Base-by-base conservation (phyloP, 371 early-diverging fungal genomes). In the Basidiobolus heterosporus region DNA sequence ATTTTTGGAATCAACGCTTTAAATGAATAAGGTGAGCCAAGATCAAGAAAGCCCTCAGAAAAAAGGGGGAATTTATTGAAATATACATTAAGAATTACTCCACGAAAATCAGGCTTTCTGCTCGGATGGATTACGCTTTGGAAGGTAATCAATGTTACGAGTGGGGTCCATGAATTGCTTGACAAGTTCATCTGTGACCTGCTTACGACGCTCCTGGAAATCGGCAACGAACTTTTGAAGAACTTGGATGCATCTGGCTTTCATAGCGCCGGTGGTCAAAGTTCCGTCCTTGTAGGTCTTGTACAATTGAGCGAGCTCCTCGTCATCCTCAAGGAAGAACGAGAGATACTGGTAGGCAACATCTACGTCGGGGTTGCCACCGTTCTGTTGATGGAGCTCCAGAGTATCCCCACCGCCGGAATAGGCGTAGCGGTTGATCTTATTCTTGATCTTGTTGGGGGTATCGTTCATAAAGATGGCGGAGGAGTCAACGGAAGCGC, bases 351-450 rank as follows among this genome's bases (percentile, higher is more conserved):
- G 96, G 75, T 81, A 99, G 9, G 91, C 60, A 7, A 98, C 91
- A 66, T 99, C 99, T 8, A 96, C 89, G 36, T 91, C 94, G n/a
- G 90, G 80, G 61, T 98, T 79, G 44, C 98, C 98, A 38, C 99
- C 99, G 42, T 75, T 63, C 51, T 74, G 58, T 52, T 72, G 65
- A 62, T 98, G 99, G 56, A 87, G 74, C 60, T 95, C 97, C 39
- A 90, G 59, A 37, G 94, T 93, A 19, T 80, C 93, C 53, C 79
- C 80, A 46, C 98, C 96, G 38, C 99, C 99, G 14, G 92, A 91
- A 70, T 93, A 98, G 4, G 98, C 98, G 56, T 94, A 80, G 44
- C 80, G 74, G 65, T 91, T 97, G 66, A 98, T 91, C 78, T 99
- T 99, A 67, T 93, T 97, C 69, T 96, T 92, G 70, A 99, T 93